phyloP scores from a whole-genome alignment of 306 rosid species.

The Hippophae tibetana region DNA sequence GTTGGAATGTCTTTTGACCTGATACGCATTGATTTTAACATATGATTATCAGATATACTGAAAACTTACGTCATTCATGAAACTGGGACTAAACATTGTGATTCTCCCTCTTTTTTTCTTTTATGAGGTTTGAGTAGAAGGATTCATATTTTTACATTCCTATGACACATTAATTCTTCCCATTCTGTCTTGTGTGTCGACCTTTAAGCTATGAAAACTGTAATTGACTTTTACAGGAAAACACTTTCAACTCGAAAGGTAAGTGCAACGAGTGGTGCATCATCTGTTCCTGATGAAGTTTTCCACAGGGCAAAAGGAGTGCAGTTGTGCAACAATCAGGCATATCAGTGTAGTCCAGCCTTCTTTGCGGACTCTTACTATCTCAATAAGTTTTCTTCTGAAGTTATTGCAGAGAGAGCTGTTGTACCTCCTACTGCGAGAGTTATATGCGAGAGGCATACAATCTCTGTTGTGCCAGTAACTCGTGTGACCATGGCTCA shows the following conservation, averaged over 20 bases:
- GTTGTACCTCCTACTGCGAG: conserved; percentile 59
- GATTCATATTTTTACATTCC: not conserved
- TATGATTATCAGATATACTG: too few relatives aligned
- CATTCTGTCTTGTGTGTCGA: not conserved
- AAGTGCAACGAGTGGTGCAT: conserved; percentile 82
- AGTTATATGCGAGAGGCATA: conserved; percentile 82
- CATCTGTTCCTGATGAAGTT: conserved; percentile 86
- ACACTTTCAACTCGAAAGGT: conserved; percentile 79
- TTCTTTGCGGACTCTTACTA: conserved; percentile 86
- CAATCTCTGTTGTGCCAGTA: conserved; percentile 81
- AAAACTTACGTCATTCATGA: too few relatives aligned
- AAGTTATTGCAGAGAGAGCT: conserved; percentile 79
- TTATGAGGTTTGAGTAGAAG: not conserved
- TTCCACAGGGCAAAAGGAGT: conserved; percentile 89
- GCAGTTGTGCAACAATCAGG: conserved; percentile 88
- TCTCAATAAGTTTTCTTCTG: conserved; percentile 84
- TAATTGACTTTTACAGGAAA: conserved; percentile 39
- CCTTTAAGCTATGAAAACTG: not conserved
- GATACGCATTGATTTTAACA: too few relatives aligned
- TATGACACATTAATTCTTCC: not conserved
- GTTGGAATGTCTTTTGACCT: too few relatives aligned
- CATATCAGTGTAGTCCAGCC: conserved; percentile 83
- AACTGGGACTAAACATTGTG: too few relatives aligned
- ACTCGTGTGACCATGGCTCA: conserved; percentile 80
- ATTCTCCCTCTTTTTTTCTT: too few relatives aligned